Base-by-base conservation (phyloP, 371 early-diverging fungal species). In the Syncephalastrum racemosum region DNA sequence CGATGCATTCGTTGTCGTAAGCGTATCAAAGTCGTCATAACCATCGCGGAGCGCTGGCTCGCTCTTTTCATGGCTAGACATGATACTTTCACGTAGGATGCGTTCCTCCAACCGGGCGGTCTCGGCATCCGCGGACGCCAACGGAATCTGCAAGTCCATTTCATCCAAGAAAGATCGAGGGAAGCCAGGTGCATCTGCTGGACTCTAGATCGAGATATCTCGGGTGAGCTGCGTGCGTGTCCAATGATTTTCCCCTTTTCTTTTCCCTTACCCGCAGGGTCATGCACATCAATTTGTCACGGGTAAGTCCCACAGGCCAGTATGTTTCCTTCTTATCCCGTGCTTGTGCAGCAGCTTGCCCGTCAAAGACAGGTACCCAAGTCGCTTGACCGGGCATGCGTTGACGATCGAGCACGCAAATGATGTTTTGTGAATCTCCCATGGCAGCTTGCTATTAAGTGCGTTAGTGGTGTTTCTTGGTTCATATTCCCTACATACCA, bases 361-460 rank as follows among this genome's bases (percentile, higher is more conserved):
- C 71, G 51, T 93, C 89, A 58, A 92, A 79, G 1, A 91, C 64
- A 4, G 94, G 92, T 4, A 85, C 69, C 95, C 95, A 94, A 7
- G 73, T 60, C 12, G 75, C 83, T 64, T 91, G 89, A 39, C 78
- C 70, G 14, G 81, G 71, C 16, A 71, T 64, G 15, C 86, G 75
- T 39, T 81, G 83, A 47, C 71, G 68, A 42, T 83, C 71, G 16
- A 91, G 72, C 1, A 86, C 69, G 24, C 84, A 78, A 31, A 92
- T 56, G 2, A 90, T 63, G 36, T 90, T 86, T 2, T 63, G 63
- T 7, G 90, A 85, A 62, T 93, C 92, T 61, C 79, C 90, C 2
- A 83, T 75, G 0, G 73, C 79, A 0, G 90, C 89, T 31, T 88
- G 70, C 81, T 80, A 60, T 20, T 53, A 54, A 16, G 16, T 31